Evolutionary conservation across 2,329 filamentous ascomycete species (phyloP).

Genomic region (Claviceps sp.): DNA sequence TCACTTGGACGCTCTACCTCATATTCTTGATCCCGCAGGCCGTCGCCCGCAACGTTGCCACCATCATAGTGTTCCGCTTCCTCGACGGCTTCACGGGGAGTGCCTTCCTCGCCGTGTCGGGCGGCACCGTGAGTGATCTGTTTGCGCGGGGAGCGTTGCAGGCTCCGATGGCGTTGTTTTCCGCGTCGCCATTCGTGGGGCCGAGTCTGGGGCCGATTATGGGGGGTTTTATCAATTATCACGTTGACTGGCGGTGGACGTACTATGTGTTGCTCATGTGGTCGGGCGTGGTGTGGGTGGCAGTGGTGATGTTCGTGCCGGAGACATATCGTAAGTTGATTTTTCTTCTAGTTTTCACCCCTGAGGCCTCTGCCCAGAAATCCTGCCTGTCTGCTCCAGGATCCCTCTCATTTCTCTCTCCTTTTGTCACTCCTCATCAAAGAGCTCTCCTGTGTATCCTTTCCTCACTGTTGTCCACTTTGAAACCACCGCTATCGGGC

Average conservation of each 20-base stretch:
- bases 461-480: neutral
- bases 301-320: slow-evolving; percentile 61
- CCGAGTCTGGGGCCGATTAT: slow-evolving; percentile 45
- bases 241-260: slow-evolving; percentile 64
- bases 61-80: slow-evolving; percentile 66
- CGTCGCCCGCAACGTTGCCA: slow-evolving; percentile 67
- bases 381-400: too few species aligned
- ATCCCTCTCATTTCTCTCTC: neutral
- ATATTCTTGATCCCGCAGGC: slow-evolving; percentile 75
- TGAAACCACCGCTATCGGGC: neutral
- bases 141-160: slow-evolving; percentile 57
- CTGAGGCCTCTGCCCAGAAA: too few species aligned
- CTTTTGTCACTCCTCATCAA: neutral
- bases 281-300: slow-evolving; percentile 48
- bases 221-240: slow-evolving; percentile 74
- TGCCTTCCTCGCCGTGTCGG: slow-evolving; percentile 60
- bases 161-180: slow-evolving; percentile 73
- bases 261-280: slow-evolving; percentile 80
- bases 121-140: slow-evolving; percentile 74
- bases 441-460: neutral
- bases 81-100: slow-evolving; percentile 60
- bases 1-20: slow-evolving; percentile 59
- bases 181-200: slow-evolving; percentile 50
- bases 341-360: neutral
- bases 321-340: slow-evolving; percentile 62